A percentile compares a stretch with the other conserved stretches of the same genome.
These are phyloP conservation scores for Mollisia scopiformis DNA, from an alignment of 2,329 filamentous ascomycete genomes.

Conservation along the genomic window DNA sequence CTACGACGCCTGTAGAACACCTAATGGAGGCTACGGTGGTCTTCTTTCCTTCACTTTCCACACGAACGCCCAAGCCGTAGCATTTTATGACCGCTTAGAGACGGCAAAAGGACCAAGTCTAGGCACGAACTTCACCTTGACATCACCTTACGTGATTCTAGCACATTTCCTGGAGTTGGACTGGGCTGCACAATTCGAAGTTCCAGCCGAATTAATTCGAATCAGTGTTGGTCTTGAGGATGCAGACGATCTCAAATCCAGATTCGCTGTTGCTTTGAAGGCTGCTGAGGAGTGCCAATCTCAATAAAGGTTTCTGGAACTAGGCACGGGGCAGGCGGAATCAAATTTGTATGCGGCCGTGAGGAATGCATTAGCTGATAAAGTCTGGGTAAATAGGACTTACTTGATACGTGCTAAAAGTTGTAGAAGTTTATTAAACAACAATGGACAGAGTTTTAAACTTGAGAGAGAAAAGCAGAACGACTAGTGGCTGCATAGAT, in stretches of 20 bases:
- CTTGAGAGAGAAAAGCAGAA: too few relatives aligned
- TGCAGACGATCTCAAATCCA: slow-evolving; percentile 61
- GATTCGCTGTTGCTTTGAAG: slow-evolving; percentile 71
- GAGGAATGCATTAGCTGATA: not conserved
- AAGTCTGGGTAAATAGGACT: not conserved
- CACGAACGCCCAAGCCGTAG: slow-evolving; percentile 68
- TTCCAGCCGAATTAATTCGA: slow-evolving; percentile 78
- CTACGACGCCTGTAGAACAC: slow-evolving; percentile 79
- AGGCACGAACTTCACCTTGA: slow-evolving; percentile 94
- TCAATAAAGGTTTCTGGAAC: not conserved
- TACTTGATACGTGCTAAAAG: not conserved
- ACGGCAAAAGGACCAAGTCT: slow-evolving; percentile 93
- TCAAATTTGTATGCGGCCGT: not conserved
- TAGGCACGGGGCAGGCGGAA: not conserved
- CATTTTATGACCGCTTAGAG: slow-evolving; percentile 84
- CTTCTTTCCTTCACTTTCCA: slow-evolving; percentile 85
- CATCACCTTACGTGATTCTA: slow-evolving; percentile 86
- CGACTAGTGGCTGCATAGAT: too few relatives aligned
- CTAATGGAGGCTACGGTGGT: slow-evolving; percentile 84
- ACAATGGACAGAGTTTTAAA: too few relatives aligned
- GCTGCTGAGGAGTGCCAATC: slow-evolving; percentile 45
- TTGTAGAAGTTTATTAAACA: not conserved
- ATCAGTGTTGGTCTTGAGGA: slow-evolving; percentile 92
- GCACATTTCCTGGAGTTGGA: slow-evolving; percentile 90
- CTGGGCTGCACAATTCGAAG: slow-evolving; percentile 85